A percentile compares a stretch with the other conserved stretches of the same genome.
These are phyloP conservation scores for Verticillium nonalfalfae DNA, from an alignment of 2,329 filamentous ascomycete genomes.

Conservation along the genomic window DNA sequence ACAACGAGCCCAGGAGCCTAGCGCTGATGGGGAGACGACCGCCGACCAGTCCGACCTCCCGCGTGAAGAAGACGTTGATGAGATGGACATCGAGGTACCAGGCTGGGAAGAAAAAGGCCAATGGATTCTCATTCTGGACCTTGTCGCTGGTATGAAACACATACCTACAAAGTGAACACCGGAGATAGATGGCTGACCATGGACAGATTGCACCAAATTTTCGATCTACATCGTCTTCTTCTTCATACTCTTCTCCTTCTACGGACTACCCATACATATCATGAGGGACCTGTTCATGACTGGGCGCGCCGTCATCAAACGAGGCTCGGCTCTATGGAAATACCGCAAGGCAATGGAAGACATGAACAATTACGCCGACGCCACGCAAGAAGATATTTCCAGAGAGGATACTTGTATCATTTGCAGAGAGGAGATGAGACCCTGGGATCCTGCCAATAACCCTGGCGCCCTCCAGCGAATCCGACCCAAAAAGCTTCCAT, in stretches of 20 bases:
- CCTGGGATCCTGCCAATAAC: conserved; percentile 56
- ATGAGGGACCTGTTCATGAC: conserved; percentile 94
- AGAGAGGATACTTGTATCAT: conserved; percentile 96
- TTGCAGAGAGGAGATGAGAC: conserved; percentile 90
- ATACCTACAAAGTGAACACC: background rate
- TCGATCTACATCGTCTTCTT: conserved; percentile 89
- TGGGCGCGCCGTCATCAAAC: conserved; percentile 81
- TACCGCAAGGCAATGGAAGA: conserved; percentile 89
- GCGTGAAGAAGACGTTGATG: conserved; percentile 72
- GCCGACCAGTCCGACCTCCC: conserved; percentile 44
- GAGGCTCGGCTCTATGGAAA: conserved; percentile 79
- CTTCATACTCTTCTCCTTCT: conserved; percentile 85
- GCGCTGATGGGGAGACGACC: conserved; percentile 40
- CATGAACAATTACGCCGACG: conserved; percentile 93
- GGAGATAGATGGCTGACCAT: background rate
- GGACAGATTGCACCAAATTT: conserved; percentile 79
- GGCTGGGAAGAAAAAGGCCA: conserved; percentile 96
- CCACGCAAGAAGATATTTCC: conserved; percentile 75
- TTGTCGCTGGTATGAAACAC: conserved; percentile 58
- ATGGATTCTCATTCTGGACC: conserved; percentile 83
- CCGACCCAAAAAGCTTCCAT: conserved; percentile 91
- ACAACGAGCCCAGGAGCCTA: conserved; percentile 38
- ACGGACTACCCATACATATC: conserved; percentile 93
- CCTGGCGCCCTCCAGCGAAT: conserved; percentile 73
- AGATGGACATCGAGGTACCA: conserved; percentile 90